A percentile compares a stretch with the other conserved stretches of the same genome.
Conservation (phyloP, 1,284 basidiomycete genomes). For the Irpex sp. region DNA sequence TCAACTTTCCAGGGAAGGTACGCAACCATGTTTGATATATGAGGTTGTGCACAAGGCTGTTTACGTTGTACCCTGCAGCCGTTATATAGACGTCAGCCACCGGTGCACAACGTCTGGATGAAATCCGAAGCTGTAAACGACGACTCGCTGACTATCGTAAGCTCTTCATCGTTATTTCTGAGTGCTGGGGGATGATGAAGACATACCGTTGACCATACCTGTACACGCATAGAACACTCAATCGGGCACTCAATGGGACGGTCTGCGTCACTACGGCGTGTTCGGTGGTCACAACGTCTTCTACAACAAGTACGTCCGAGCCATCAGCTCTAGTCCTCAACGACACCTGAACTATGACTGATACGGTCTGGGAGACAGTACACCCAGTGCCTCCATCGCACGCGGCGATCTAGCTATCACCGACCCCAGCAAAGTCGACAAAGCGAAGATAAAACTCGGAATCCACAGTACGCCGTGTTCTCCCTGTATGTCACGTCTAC, state of each 20-base stretch:
- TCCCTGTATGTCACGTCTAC: too few species aligned
- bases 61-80: conserved; percentile 35
- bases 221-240: conserved; percentile 62
- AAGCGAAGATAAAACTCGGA: conserved; percentile 48
- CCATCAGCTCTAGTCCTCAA: neutral
- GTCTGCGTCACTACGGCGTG: conserved; percentile 60
- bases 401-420: conserved; percentile 42
- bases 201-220: too few species aligned
- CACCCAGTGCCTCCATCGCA: conserved; percentile 41
- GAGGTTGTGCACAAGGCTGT: conserved; percentile 55
- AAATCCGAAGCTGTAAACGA: conserved; percentile 37
- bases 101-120: conserved; percentile 38
- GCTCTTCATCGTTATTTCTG: neutral
- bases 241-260: conserved; percentile 76
- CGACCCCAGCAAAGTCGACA: conserved; percentile 34
- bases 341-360: neutral
- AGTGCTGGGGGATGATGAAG: too few species aligned
- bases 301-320: conserved; percentile 60
- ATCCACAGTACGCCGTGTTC: conserved; percentile 65
- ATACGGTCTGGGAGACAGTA: conserved; percentile 30
- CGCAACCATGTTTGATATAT: conserved; percentile 44
- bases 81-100: conserved; percentile 49
- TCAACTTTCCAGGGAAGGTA: too few species aligned
- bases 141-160: conserved; percentile 62
- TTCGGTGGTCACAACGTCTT: conserved; percentile 47